Conservation (phyloP, 1,284 basidiomycete genomes). For the Trichosporon sp. region DNA sequence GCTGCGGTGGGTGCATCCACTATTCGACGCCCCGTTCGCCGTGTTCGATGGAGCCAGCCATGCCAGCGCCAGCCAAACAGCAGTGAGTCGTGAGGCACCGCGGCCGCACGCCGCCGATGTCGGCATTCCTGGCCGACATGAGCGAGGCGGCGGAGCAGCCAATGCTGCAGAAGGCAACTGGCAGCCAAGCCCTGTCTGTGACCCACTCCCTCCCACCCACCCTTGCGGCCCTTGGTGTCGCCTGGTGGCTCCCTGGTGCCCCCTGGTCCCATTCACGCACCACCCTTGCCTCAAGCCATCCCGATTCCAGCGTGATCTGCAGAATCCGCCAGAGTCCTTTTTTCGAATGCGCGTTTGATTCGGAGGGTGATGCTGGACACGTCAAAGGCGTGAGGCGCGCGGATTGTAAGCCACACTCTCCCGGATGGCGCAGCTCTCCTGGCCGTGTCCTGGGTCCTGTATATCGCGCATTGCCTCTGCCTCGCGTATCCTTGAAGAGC, state of each 20-base stretch:
- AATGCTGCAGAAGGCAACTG: not conserved
- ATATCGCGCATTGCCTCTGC: not conserved
- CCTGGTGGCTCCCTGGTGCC: not conserved
- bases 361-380: not conserved
- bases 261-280: not conserved
- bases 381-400: not conserved
- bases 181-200: not conserved
- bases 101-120: not conserved
- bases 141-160: not conserved
- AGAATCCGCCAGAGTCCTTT: not conserved
- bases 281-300: not conserved
- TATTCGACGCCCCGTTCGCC: not conserved
- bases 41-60: not conserved
- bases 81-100: not conserved
- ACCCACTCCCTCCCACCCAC: not conserved
- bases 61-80: too few relatives aligned
- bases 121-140: not conserved
- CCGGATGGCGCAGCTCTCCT: not conserved
- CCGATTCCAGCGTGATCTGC: constrained; percentile 3
- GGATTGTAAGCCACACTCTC: not conserved
- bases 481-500: not conserved
- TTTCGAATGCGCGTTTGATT: not conserved
- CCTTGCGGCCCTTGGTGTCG: not conserved
- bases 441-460: not conserved
- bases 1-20: not conserved